Conservation (phyloP, 768 basidiomycete genomes). For the Pulveroboletus frians region DNA sequence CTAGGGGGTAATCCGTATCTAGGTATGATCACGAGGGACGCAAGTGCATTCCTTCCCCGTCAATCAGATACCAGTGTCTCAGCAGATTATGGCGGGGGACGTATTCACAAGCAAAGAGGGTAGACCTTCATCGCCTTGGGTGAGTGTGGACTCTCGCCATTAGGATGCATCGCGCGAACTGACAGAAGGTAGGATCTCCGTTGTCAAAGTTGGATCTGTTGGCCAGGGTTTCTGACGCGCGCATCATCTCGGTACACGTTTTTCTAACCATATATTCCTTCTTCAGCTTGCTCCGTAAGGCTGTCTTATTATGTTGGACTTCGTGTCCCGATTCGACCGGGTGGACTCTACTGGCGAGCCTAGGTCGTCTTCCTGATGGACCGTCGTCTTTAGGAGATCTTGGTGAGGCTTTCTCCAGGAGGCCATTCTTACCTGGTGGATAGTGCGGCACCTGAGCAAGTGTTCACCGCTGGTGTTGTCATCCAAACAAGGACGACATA, state of each 20-base stretch:
- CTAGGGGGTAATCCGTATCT: slow-evolving; percentile 6
- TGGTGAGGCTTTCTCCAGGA: slow-evolving; percentile 34
- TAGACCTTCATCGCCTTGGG: slow-evolving; percentile 73
- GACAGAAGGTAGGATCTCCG: slow-evolving; percentile 9
- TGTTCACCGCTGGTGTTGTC: slow-evolving; percentile 68
- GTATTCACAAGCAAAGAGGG: slow-evolving; percentile 59
- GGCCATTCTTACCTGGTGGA: slow-evolving; percentile 1
- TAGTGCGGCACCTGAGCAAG: slow-evolving; percentile 62
- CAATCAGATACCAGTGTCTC: neutral
- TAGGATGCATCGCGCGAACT: neutral
- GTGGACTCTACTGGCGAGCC: slow-evolving; percentile 40
- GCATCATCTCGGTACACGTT: slow-evolving; percentile 58
- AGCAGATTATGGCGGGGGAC: slow-evolving; percentile 32
- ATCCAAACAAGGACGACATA: slow-evolving; percentile 63
- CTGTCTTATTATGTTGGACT: slow-evolving; percentile 77
- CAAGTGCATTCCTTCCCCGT: neutral
- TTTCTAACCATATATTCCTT: neutral
- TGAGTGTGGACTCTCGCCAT: slow-evolving; percentile 25
- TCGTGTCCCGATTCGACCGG: slow-evolving; percentile 63
- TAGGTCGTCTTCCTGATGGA: no score
- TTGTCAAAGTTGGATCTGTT: neutral
- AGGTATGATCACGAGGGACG: neutral
- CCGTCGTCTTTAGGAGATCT: slow-evolving; percentile 37
- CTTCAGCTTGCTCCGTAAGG: slow-evolving; percentile 38
- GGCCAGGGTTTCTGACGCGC: slow-evolving; percentile 58